A percentile compares a stretch with the other conserved stretches of the same genome.
Conservation (phyloP, 441 rosid genomes). For the Populus hybrid region DNA sequence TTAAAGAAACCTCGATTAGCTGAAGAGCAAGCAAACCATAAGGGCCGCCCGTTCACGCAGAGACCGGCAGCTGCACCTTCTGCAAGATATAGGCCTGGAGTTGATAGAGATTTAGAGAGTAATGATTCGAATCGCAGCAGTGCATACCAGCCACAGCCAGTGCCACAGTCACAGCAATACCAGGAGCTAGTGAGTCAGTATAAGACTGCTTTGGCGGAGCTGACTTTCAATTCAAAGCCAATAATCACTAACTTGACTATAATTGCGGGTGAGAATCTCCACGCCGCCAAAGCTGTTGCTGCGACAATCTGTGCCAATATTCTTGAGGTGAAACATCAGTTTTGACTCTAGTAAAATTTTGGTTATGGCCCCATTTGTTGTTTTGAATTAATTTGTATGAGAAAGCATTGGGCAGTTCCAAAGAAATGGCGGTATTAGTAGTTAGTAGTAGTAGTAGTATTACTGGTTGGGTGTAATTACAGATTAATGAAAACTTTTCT, state of each 20-base stretch:
- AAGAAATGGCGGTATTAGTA: background rate
- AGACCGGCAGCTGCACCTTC: conserved; percentile 27
- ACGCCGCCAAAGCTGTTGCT: conserved; percentile 77
- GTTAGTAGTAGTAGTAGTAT: background rate
- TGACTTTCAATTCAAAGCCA: conserved; percentile 96
- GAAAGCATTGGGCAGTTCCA: background rate
- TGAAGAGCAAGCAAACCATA: conserved; percentile 43
- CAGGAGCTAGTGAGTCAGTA: conserved; percentile 93
- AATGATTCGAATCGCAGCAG: conserved; percentile 49
- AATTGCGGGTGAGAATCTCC: conserved; percentile 91
- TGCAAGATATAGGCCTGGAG: conserved; percentile 40
- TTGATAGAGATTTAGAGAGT: conserved; percentile 42
- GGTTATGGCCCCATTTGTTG: conserved; percentile 22
- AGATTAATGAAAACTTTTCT: conserved; percentile 47
- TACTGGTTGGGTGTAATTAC: conserved; percentile 28
- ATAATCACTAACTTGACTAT: conserved; percentile 93
- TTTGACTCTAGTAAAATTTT: conserved; percentile 21
- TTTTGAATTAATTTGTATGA: conserved; percentile 37
- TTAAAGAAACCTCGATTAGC: conserved; percentile 60
- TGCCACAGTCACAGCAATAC: conserved; percentile 51
- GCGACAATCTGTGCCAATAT: conserved; percentile 78
- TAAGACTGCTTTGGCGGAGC: conserved; percentile 84
- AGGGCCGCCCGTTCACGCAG: conserved; percentile 34
- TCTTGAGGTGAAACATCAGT: conserved; percentile 87
- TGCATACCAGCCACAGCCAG: conserved; percentile 65